Percentiles rank a stretch among this genome's conserved stretches.
Conservation (phyloP, 345 rosid species). For the Populus deltoides region DNA sequence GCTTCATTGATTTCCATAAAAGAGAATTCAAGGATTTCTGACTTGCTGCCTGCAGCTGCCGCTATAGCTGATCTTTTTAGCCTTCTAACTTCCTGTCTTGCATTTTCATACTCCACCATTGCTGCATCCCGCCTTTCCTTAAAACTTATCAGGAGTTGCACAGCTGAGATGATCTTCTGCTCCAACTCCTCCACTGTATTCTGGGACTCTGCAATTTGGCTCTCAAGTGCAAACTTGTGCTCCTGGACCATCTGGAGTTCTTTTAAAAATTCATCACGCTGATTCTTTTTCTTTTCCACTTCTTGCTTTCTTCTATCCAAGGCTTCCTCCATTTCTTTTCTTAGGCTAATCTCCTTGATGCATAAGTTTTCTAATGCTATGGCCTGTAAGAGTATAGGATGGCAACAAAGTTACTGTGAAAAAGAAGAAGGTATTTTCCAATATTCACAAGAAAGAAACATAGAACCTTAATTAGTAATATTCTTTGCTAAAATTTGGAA, state of each 20-base stretch:
- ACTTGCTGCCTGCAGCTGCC: slow-evolving; percentile 36
- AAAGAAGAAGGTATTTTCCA: background rate
- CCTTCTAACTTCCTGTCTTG: slow-evolving; percentile 39
- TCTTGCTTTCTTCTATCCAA: slow-evolving; percentile 51
- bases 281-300: slow-evolving; percentile 44
- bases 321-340: slow-evolving; percentile 57
- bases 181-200: slow-evolving; percentile 52
- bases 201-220: slow-evolving; percentile 47
- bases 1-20: slow-evolving; percentile 78
- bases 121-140: slow-evolving; percentile 68
- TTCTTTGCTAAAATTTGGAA: background rate
- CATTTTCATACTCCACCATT: slow-evolving; percentile 50
- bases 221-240: slow-evolving; percentile 49
- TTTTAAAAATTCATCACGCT: slow-evolving; percentile 37
- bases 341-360: slow-evolving; percentile 56
- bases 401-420: background rate
- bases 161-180: slow-evolving; percentile 78
- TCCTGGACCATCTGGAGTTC: slow-evolving; percentile 50
- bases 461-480: background rate
- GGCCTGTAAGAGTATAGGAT: slow-evolving; percentile 44
- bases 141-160: slow-evolving; percentile 69
- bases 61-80: slow-evolving; percentile 39
- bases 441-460: too few relatives aligned
- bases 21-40: slow-evolving; percentile 67
- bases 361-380: slow-evolving; percentile 59